phyloP scores from a whole-genome alignment of 2,329 filamentous ascomycete genomes.

The Microdochium bolleyi region DNA sequence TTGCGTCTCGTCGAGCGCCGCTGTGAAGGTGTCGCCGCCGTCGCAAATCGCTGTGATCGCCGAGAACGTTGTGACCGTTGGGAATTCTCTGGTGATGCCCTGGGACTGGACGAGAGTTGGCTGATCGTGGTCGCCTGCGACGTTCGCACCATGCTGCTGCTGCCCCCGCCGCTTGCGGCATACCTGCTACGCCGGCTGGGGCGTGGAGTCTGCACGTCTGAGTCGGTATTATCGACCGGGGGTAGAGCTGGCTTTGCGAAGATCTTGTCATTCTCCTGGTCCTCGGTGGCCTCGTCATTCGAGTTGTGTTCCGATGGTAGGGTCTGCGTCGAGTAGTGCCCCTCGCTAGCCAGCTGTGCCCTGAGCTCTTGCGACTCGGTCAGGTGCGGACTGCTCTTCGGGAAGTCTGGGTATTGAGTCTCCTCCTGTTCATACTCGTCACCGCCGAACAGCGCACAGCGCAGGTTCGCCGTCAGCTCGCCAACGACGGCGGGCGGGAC shows the following conservation, averaged over 20 bases:
- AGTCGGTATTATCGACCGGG: conserved; percentile 1
- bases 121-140: conserved; percentile 37
- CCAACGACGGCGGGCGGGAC: conserved; percentile 50
- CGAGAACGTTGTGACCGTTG: background rate
- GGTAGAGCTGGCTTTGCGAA: conserved; percentile 4
- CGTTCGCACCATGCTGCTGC: conserved; percentile 16
- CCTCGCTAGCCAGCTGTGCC: conserved; percentile 40
- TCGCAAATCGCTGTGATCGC: too few relatives aligned
- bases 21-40: background rate
- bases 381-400: conserved; percentile 8
- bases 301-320: background rate
- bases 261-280: conserved; percentile 6
- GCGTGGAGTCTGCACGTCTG: conserved; percentile 3
- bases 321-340: conserved; percentile 28
- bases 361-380: conserved; percentile 44
- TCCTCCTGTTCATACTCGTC: conserved; percentile 16
- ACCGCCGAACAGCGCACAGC: conserved; percentile 37
- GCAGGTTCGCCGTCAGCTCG: conserved; percentile 49
- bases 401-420: conserved; percentile 6
- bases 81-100: conserved; percentile 18
- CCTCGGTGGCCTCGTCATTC: background rate
- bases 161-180: background rate
- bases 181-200: conserved; percentile 4
- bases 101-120: conserved; percentile 21
- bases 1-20: background rate